Evolutionary conservation across 2,329 filamentous ascomycete species (phyloP).

Genomic region (Fusarium sulawesiense): DNA sequence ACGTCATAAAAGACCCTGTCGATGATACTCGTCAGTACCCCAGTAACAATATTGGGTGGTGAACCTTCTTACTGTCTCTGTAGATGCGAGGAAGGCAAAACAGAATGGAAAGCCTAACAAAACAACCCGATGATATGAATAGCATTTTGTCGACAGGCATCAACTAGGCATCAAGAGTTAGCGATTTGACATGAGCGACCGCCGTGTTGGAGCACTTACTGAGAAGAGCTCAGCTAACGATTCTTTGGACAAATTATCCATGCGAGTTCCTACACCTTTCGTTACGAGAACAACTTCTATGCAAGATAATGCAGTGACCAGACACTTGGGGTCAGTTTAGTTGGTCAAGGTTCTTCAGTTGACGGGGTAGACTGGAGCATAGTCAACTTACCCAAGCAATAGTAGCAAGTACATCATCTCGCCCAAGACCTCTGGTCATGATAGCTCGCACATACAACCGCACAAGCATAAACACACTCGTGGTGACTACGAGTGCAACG

Average conservation of each 20-base stretch:
- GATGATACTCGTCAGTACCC: not conserved
- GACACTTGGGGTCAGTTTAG: slow-evolving; percentile 9
- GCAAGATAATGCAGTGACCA: slow-evolving; percentile 25
- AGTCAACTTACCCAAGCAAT: slow-evolving; percentile 35
- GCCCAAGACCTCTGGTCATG: slow-evolving; percentile 35
- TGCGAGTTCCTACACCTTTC: slow-evolving; percentile 32
- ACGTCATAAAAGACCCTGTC: slow-evolving; percentile 31
- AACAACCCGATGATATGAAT: slow-evolving; percentile 34
- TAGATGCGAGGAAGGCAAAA: slow-evolving; percentile 37
- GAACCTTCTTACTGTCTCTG: slow-evolving; percentile 27
- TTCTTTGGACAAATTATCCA: slow-evolving; percentile 23
- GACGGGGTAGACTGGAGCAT: not conserved
- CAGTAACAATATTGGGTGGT: not conserved
- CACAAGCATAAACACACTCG: slow-evolving; percentile 28
- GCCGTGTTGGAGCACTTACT: slow-evolving; percentile 14
- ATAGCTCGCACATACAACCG: slow-evolving; percentile 39
- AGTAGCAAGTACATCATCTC: slow-evolving; percentile 38
- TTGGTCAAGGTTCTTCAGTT: slow-evolving; percentile 1
- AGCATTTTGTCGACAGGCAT: slow-evolving; percentile 37
- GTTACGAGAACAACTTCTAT: slow-evolving; percentile 34
- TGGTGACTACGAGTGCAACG: slow-evolving; percentile 36
- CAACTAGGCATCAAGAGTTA: slow-evolving; percentile 4
- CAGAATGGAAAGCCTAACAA: slow-evolving; percentile 42
- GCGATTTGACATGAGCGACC: not conserved
- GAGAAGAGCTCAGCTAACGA: slow-evolving; percentile 30